Evolutionary conservation across 192 early-diverging fungal species (phyloP), one percentile per base, ranked within the genome.

Genomic region (Coemansia sp.): DNA sequence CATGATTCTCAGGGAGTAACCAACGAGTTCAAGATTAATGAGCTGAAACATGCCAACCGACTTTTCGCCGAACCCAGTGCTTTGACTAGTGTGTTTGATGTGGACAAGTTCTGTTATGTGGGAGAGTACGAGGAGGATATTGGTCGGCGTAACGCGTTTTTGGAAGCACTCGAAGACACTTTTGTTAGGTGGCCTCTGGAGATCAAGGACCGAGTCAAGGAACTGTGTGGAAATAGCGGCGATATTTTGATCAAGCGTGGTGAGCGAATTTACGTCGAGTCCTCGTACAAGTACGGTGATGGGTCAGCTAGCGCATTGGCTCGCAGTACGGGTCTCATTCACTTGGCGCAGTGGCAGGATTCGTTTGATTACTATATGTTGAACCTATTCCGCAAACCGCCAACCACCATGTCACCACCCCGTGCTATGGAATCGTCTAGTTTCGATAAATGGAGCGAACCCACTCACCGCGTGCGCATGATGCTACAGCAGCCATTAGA

Each of bases 181-280:
- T 67, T 66, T 0, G 44, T 93, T 13, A 47, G 64, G 12, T 89
- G 88, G 69, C 80, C 79, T 1, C 38, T 40, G n/a, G 58, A 34
- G 10, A 40, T 74, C 15, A 59, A 39, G 4, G 24, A 20, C 11
- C 59, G 55, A 8, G 67, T 73, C 49, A 62, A 43, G 39, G 64
- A 72, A 40, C 43, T 71, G 11, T 62, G 62, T 24, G 66, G 62
- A 4, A 44, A 64, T 16, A 47, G 67, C 20, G 59, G 73, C 9
- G 44, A 58, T 24, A 56, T 94, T 20, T 44, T 53, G 0, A 67
- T 97, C 16, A 74, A 80, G 18, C 84, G 87, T 55, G 91, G 86
- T 40, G 96, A 98, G 70, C 75, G 92, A 12, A 92, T 98, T 61
- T 90, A 93, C 70, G 78, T 98, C 45, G 94, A 96, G 75, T 92